These are phyloP conservation scores for Fusarium hainanense DNA, from an alignment of 2,329 filamentous ascomycete genomes.

Conservation along the genomic window DNA sequence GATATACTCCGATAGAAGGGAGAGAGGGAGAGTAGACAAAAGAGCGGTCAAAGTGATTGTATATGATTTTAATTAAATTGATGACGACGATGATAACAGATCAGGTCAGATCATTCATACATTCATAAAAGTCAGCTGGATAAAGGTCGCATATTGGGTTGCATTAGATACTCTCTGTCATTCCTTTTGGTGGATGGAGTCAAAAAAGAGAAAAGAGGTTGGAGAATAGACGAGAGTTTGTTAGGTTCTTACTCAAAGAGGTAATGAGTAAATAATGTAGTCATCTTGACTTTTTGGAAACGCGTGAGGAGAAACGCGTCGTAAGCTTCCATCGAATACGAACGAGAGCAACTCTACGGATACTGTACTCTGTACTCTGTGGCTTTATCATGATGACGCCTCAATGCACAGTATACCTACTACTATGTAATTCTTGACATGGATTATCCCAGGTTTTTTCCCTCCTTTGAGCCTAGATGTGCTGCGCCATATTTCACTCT, in stretches of 20 bases:
- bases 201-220: neutral
- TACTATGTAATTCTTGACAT: neutral
- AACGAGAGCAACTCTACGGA: neutral
- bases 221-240: constrained; percentile 13
- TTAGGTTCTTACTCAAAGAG: constrained; percentile 29
- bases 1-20: constrained; percentile 13
- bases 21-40: constrained; percentile 4
- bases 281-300: neutral
- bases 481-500: neutral
- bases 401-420: neutral
- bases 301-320: constrained; percentile 33
- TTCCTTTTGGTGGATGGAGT: constrained; percentile 16
- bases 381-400: constrained; percentile 27
- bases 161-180: constrained; percentile 4
- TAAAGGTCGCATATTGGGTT: constrained; percentile 34
- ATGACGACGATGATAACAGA: neutral
- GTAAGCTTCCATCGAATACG: constrained; percentile 1
- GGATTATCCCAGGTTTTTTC: constrained; percentile 19
- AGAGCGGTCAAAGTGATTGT: constrained; percentile 25
- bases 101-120: neutral
- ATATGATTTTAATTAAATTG: neutral
- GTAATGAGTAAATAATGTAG: constrained; percentile 36
- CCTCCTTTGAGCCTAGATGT: constrained; percentile 9
- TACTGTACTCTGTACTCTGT: neutral
- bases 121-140: neutral